These are phyloP conservation scores for Penicillium flavigenum DNA, from an alignment of 495 filamentous ascomycete genomes.

Conservation along the genomic window DNA sequence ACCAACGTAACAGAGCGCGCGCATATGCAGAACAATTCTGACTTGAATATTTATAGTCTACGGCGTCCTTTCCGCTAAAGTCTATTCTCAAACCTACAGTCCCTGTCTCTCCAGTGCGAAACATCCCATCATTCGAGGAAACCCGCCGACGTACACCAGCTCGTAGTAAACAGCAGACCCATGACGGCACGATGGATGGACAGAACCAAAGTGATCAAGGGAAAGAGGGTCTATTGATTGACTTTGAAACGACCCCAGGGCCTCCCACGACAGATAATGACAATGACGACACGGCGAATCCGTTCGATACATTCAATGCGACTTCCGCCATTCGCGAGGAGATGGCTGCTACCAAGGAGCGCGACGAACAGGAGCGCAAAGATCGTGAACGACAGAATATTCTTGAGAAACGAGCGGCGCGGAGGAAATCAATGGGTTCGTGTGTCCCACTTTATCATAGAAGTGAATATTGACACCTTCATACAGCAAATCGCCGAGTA, in stretches of 20 bases:
- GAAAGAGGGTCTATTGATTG: conserved; percentile 43
- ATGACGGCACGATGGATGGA: conserved; percentile 18
- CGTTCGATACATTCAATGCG: conserved; percentile 58
- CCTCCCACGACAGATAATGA: conserved; percentile 33
- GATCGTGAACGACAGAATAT: conserved; percentile 66
- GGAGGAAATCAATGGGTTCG: conserved; percentile 79
- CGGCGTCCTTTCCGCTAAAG: conserved; percentile 57
- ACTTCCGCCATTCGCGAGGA: conserved; percentile 58
- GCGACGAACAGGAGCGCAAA: conserved; percentile 67
- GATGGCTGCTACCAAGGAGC: conserved; percentile 69
- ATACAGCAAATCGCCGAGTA: conserved; percentile 78
- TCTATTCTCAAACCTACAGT: conserved; percentile 88
- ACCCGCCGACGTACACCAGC: conserved; percentile 44
- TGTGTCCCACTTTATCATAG: not conserved
- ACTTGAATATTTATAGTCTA: conserved; percentile 42
- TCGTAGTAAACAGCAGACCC: conserved; percentile 29
- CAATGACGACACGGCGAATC: conserved; percentile 50
- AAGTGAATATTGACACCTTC: conserved; percentile 8
- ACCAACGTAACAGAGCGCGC: conserved; percentile 7
- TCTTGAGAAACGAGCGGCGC: conserved; percentile 73
- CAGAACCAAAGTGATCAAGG: conserved; percentile 14
- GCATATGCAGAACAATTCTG: conserved; percentile 5
- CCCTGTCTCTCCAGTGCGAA: conserved; percentile 62
- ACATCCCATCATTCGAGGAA: conserved; percentile 51
- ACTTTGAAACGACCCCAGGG: conserved; percentile 49